A percentile compares a stretch with the other conserved stretches of the same genome.
Evolutionary conservation across 2,329 filamentous ascomycete genomes (phyloP).

Genomic region (Corinectria fuckeliana): DNA sequence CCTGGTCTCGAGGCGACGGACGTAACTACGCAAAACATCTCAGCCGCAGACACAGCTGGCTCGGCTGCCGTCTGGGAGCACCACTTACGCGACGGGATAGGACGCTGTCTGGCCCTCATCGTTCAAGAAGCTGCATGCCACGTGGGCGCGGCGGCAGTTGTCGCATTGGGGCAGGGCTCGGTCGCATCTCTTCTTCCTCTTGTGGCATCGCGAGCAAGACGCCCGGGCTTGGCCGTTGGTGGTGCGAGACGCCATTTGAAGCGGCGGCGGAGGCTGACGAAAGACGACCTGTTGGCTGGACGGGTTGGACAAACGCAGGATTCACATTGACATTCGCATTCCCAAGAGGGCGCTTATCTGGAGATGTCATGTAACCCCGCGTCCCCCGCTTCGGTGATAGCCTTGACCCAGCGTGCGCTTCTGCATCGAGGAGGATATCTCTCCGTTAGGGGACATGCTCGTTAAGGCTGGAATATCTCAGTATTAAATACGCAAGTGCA

Average conservation of each 20-base stretch:
- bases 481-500: too few species aligned
- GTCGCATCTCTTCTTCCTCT: conserved; percentile 52
- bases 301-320: not conserved
- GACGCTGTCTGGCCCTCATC: conserved; percentile 47
- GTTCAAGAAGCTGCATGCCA: conserved; percentile 50
- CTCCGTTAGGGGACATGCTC: too few species aligned
- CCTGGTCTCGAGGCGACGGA: conserved; percentile 42
- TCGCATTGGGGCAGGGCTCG: conserved; percentile 46
- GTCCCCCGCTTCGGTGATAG: not conserved
- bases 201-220: conserved; percentile 49
- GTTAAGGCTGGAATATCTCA: too few species aligned
- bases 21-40: conserved; percentile 28
- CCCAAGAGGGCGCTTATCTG: not conserved
- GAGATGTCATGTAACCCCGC: not conserved
- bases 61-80: not conserved
- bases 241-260: conserved; percentile 5
- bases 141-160: conserved; percentile 45
- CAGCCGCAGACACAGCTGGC: not conserved
- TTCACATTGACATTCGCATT: not conserved
- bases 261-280: not conserved
- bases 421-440: too few species aligned
- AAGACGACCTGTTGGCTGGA: not conserved
- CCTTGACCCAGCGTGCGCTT: too few species aligned
- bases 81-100: conserved; percentile 48
- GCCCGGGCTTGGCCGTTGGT: conserved; percentile 21